phyloP scores from a whole-genome alignment of 2,329 filamentous ascomycete species.

The Scytalidium lignicola region DNA sequence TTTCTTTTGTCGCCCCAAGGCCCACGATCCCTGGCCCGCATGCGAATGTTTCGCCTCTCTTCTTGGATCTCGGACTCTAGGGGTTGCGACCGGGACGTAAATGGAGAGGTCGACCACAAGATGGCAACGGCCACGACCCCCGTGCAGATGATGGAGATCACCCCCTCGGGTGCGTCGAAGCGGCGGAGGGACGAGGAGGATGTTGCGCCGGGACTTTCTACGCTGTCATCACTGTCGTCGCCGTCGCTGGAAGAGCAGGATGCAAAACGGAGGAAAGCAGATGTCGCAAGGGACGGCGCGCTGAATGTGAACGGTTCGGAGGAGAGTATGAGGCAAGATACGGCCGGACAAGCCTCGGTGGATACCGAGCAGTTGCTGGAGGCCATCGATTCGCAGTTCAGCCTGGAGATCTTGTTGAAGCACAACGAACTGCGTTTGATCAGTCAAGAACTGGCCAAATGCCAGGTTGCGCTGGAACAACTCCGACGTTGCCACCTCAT shows the following conservation, averaged over 20 bases:
- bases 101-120: slow-evolving; percentile 36
- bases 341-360: slow-evolving; percentile 8
- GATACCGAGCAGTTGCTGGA: slow-evolving; percentile 26
- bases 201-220: slow-evolving; percentile 8
- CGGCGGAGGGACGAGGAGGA: slow-evolving; percentile 20
- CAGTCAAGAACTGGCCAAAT: slow-evolving; percentile 94
- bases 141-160: slow-evolving; percentile 14
- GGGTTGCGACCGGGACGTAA: slow-evolving; percentile 48
- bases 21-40: slow-evolving; percentile 19
- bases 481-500: slow-evolving; percentile 87
- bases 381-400: slow-evolving; percentile 75
- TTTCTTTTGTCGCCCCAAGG: neutral
- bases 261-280: slow-evolving; percentile 27
- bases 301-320: slow-evolving; percentile 17
- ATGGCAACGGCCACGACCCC: slow-evolving; percentile 25
- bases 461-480: slow-evolving; percentile 88
- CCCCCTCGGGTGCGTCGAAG: slow-evolving; percentile 14
- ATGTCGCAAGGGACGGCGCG: slow-evolving; percentile 8
- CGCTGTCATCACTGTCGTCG: neutral
- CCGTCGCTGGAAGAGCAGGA: slow-evolving; percentile 17
- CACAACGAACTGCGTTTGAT: slow-evolving; percentile 92
- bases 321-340: slow-evolving; percentile 11
- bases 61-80: slow-evolving; percentile 51
- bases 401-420: slow-evolving; percentile 87
- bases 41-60: slow-evolving; percentile 55